Evolutionary conservation across 495 filamentous ascomycete species (phyloP), one percentile per base, ranked within the genome.

Genomic region (Penicillium canescens): DNA sequence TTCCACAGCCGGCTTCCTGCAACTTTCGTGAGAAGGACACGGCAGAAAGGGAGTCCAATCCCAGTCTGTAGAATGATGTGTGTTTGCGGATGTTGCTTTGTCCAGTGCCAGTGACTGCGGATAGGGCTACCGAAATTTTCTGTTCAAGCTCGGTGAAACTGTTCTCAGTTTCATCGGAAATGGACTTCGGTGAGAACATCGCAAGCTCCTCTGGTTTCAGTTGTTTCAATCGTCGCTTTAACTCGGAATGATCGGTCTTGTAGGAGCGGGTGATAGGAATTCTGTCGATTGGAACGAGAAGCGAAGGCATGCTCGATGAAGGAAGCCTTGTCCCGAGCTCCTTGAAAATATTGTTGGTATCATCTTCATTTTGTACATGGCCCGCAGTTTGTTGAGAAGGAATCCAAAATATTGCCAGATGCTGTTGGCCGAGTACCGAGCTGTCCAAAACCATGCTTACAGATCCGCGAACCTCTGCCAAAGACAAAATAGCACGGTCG

Each of bases 31-130:
- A 80, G 35, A 92, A 65, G 11, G 78, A 68, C 42, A 95, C 92
- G 0, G 87, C 89, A 24, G 85, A 86, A n/a, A 95, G 83, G 0
- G 90, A 93, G 65, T 95, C 90, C 18, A 95, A 66, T 0, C 90
- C 90, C 6, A 92, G 71, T 20, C 73, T 79, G 44, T 89, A 80
- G 40, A 86, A 83, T 1, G 78, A 84, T 0, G 69, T 81, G 26
- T 77, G 67, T 20, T 73, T 70, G 9, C 55, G 41, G 43, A 92
- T 70, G 1, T 68, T 66, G 4, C 57, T 42, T 2, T 70, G 41
- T 3, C 82, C 62, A 0, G 79, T 64, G 11, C 72, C 62, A 14
- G 81, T 69, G 35, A 87, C 68, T 39, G 77, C 45, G 2, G 69
- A 68, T 37, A 92, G 73, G 5, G 76, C 65, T 3, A 63, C 44